Evolutionary conservation across 441 rosid genomes (phyloP).

Genomic region (Adansonia rubrostipa): DNA sequence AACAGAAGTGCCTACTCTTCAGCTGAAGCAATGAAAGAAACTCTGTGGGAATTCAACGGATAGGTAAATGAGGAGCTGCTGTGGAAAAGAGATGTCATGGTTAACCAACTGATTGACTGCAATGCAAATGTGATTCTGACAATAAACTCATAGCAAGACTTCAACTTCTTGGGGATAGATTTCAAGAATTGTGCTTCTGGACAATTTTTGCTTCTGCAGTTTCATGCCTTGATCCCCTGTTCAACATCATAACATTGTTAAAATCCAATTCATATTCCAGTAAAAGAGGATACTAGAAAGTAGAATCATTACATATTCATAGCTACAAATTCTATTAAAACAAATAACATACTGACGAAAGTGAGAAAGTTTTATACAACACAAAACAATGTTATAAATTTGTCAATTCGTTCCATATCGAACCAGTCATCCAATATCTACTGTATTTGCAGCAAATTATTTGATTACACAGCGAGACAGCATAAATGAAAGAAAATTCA

Average conservation of each 20-base stretch:
- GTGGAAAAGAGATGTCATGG: constrained; percentile 1
- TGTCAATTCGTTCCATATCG: neutral
- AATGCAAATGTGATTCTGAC: neutral
- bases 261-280: constrained; percentile 2
- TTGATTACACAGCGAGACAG: constrained; percentile 6
- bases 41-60: neutral
- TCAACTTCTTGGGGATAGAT: neutral
- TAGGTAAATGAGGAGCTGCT: neutral
- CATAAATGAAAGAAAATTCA: neutral
- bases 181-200: neutral
- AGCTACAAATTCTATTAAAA: constrained; percentile 10
- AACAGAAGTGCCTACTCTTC: neutral
- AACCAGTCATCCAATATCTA: constrained; percentile 6
- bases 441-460: neutral
- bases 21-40: neutral
- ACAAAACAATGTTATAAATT: neutral
- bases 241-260: neutral
- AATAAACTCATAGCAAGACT: neutral
- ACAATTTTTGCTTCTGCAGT: neutral
- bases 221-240: neutral
- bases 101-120: neutral
- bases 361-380: constrained; percentile 7
- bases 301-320: neutral
- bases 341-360: neutral
- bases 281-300: neutral